Base-by-base conservation (phyloP, 768 basidiomycete genomes). In the Rhodocollybia butyracea region DNA sequence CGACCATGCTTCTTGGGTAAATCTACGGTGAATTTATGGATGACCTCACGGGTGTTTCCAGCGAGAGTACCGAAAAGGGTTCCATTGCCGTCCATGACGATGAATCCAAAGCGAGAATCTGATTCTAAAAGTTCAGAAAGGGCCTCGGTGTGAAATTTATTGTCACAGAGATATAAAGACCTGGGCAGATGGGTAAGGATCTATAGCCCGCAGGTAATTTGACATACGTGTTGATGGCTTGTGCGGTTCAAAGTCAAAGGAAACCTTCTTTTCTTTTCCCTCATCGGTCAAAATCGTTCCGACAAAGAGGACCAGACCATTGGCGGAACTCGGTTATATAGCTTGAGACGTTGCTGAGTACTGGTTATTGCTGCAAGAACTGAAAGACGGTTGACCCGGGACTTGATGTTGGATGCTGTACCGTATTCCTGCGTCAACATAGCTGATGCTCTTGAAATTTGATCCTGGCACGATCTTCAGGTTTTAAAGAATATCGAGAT, bases 401-500 rank as follows among this genome's bases (percentile, higher is more conserved):
- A 97, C 72, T 99, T 99, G 80, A 99, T 98, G 78, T 99, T 98
- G 59, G 95, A 97, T n/a, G 97, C 97, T 6, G 95, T 98, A 52
- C 94, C 94, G 64, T 94, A 96, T 72, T 97, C 97, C 70, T 96
- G 94, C 52, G 96, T 98, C 69, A 99, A 84, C 96, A 99, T 97
- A 56, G 86, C 88, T 45, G 88, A 88, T 61, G 89, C 88, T 58
- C 94, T 88, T 34, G 95, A 95, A 70, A 99, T 91, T 83, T 98
- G 96, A 73, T 90, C 87, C 87, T 91, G 48, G 0, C 43, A 24
- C 57, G 38, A 15, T 41, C 42, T 48, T 41, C n/a, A 27, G 36
- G 26, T 26, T 31, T 30, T 48, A 17, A 42, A 5, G 31, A 36
- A 30, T 3, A 50, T 48, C 43, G 47, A 24, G 56, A 50, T 52